Evolutionary conservation across 352 stramenopile species (phyloP), one percentile per base, ranked within the genome.

Genomic region (Globisporangium cystogenes): DNA sequence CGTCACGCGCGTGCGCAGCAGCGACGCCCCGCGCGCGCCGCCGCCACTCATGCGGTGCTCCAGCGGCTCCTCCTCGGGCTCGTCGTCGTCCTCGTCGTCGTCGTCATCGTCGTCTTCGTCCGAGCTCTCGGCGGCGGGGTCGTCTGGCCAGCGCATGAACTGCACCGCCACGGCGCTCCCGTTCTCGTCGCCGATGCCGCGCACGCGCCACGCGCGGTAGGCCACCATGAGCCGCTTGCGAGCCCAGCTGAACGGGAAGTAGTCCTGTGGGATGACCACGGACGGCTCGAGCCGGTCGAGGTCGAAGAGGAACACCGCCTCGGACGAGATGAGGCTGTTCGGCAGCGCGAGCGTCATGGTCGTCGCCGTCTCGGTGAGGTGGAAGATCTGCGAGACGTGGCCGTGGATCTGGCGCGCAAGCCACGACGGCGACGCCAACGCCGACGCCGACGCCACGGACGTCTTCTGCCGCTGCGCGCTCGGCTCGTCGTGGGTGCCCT

Each of bases 91-190:
- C n/a, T 70, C 68, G 8, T 75, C 72, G 6, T 72, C 57, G 2
- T 48, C 51, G 4, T 59, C 48, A 6, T n/a, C n/a, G n/a, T n/a
- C n/a, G n/a, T n/a, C n/a, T n/a, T 58, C 51, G 35, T 57, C 58
- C 21, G 43, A 43, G 45, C 60, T 49, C 24, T 45, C 46, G 41
- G 21, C 15, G 5, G 31, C 41, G 20, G 20, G 12, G 16, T 57
- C 57, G n/a, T 75, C 65, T 4, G 78, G 75, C 78, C 78, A 89
- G 53, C 74, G 69, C 78, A 89, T 88, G 47, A 76, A 76, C 39
- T 85, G 69, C 35, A 85, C 67, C 1, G 67, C 73, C 11, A 86
- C 60, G 0, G 67, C 66, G 24, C 72, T 82, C 36, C 69, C 68
- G 55, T 74, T 78, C 53, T 68, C 60, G 55, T 81, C 73, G 31